phyloP scores from a whole-genome alignment of 2,329 filamentous ascomycete species.

The Drechslerella coelobrocha region DNA sequence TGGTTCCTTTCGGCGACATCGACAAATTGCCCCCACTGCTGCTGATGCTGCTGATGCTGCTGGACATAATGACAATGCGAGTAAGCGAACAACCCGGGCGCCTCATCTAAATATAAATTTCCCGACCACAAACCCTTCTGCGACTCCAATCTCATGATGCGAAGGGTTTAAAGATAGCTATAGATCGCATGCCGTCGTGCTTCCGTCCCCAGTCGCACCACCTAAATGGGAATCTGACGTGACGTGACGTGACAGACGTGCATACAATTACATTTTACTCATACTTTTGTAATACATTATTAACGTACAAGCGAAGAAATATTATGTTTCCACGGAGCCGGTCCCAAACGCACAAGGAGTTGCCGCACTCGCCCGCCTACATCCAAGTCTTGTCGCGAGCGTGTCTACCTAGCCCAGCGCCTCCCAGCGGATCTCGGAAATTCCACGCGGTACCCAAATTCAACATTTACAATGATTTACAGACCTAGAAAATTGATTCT shows the following conservation, averaged over 20 bases:
- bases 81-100: too few species aligned
- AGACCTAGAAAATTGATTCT: too few species aligned
- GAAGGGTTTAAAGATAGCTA: not conserved
- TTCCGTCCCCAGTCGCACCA: not conserved
- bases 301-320: not conserved
- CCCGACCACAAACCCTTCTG: too few species aligned
- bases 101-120: too few species aligned
- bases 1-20: too few species aligned
- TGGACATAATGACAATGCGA: too few species aligned
- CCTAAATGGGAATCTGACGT: not conserved
- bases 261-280: not conserved
- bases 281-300: not conserved
- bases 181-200: not conserved
- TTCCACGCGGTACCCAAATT: not conserved
- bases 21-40: too few species aligned
- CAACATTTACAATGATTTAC: too few species aligned
- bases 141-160: conserved; percentile 5
- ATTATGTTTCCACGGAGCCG: not conserved
- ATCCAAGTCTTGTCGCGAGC: too few species aligned
- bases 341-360: not conserved
- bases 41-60: too few species aligned
- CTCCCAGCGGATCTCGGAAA: not conserved
- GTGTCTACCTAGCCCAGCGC: too few species aligned
- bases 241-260: conserved; percentile 1
- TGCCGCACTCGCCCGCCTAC: not conserved